A percentile compares a stretch with the other conserved stretches of the same genome.
These are phyloP conservation scores for Fusarium transvaalense DNA, from an alignment of 2,329 filamentous ascomycete species.

Conservation along the genomic window DNA sequence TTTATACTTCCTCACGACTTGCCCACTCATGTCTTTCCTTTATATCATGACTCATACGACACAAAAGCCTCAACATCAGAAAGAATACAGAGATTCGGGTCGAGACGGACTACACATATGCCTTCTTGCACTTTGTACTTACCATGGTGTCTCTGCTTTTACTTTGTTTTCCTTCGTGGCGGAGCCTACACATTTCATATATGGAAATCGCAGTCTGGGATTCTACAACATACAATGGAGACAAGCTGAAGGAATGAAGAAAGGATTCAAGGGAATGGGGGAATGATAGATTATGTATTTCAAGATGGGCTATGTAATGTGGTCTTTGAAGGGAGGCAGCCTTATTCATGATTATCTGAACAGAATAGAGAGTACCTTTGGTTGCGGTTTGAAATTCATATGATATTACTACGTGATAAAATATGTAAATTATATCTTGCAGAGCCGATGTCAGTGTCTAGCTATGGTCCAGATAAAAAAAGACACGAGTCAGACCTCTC, in stretches of 20 bases:
- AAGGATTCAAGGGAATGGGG: conserved; percentile 1
- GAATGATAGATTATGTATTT: conserved; percentile 22
- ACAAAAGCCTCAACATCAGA: conserved; percentile 16
- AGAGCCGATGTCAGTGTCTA: not conserved
- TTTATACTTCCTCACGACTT: not conserved
- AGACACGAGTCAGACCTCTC: not conserved
- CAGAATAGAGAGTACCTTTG: conserved; percentile 4
- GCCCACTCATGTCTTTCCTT: conserved; percentile 5
- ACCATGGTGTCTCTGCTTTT: not conserved
- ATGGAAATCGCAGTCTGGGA: not conserved
- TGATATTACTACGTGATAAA: not conserved
- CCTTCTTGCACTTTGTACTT: not conserved
- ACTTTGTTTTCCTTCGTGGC: conserved; percentile 8
- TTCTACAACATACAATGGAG: not conserved
- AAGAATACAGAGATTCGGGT: conserved; percentile 7
- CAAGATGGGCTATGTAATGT: conserved; percentile 5
- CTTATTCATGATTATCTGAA: not conserved
- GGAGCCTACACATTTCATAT: conserved; percentile 11
- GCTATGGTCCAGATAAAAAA: not conserved
- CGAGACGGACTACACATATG: not conserved
- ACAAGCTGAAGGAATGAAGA: not conserved
- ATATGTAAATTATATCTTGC: not conserved
- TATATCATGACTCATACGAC: conserved; percentile 18
- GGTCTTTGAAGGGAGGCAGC: conserved; percentile 1
- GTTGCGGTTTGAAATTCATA: conserved; percentile 29